Percentiles rank a stretch among this genome's conserved stretches.
These are phyloP conservation scores for Plasmodium knowlesi DNA, from an alignment of 169 alveolate species.

Conservation along the genomic window DNA sequence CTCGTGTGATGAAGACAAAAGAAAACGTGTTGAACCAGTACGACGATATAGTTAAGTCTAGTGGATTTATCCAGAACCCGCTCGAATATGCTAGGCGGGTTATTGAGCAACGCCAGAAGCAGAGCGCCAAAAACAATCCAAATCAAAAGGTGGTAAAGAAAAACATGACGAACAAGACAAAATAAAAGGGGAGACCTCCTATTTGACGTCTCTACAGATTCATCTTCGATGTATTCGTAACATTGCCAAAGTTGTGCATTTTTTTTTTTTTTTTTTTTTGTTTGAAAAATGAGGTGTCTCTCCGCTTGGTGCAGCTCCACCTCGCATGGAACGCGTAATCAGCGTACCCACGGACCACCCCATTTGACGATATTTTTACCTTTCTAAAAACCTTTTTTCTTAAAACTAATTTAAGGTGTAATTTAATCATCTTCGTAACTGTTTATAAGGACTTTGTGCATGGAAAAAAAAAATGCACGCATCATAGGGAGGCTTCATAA, in stretches of 20 bases:
- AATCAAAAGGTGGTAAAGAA: not conserved
- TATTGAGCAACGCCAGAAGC: conserved; percentile 3
- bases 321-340: not conserved
- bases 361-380: not conserved
- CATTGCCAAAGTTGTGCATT: not conserved
- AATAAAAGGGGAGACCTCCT: not conserved
- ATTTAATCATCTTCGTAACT: not conserved
- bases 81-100: conserved; percentile 47
- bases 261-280: not conserved
- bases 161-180: not conserved
- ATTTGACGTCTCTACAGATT: not conserved
- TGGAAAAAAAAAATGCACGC: not conserved
- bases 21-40: conserved; percentile 24
- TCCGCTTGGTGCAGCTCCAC: not conserved
- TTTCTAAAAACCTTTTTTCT: not conserved
- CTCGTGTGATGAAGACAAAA: conserved; percentile 1
- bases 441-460: not conserved
- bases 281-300: not conserved
- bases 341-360: not conserved
- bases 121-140: not conserved
- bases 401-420: not conserved
- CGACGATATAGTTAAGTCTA: conserved; percentile 37
- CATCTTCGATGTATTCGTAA: not conserved
- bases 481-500: not conserved
- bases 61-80: conserved; percentile 37